phyloP scores from a whole-genome alignment of 2,329 filamentous ascomycete genomes.

The Emericellopsis cladophorae region DNA sequence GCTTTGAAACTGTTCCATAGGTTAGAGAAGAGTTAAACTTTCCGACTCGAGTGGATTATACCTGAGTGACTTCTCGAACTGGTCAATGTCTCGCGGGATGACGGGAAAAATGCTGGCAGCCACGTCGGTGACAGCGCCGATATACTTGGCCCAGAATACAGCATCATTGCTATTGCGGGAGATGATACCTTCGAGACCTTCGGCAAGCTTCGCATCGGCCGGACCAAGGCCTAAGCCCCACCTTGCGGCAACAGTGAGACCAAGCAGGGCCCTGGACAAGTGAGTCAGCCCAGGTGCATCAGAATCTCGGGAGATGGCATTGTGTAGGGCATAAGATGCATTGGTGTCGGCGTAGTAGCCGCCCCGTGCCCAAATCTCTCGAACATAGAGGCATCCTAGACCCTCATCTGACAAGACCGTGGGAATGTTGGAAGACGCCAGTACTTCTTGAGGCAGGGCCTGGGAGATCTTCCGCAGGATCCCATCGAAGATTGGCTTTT shows the following conservation, averaged over 20 bases:
- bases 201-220: slow-evolving; percentile 29
- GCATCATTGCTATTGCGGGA: slow-evolving; percentile 21
- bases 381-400: slow-evolving; percentile 30
- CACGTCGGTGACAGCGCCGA: slow-evolving; percentile 32
- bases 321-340: slow-evolving; percentile 58
- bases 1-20: slow-evolving; percentile 15
- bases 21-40: neutral
- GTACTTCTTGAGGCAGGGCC: slow-evolving; percentile 24
- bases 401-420: slow-evolving; percentile 27
- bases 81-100: slow-evolving; percentile 20
- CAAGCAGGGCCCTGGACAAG: slow-evolving; percentile 55
- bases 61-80: slow-evolving; percentile 24
- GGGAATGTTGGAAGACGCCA: slow-evolving; percentile 15
- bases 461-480: slow-evolving; percentile 23
- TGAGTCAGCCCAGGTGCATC: slow-evolving; percentile 65
- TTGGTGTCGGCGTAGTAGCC: slow-evolving; percentile 39
- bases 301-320: slow-evolving; percentile 56
- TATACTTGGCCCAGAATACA: slow-evolving; percentile 40
- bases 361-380: slow-evolving; percentile 36
- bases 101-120: slow-evolving; percentile 28
- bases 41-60: slow-evolving; percentile 10
- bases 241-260: slow-evolving; percentile 57
- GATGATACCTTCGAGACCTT: slow-evolving; percentile 28
- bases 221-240: slow-evolving; percentile 53
- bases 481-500: slow-evolving; percentile 19